Conservation (phyloP, 495 filamentous ascomycete genomes). For the Neurospora sublineolata region DNA sequence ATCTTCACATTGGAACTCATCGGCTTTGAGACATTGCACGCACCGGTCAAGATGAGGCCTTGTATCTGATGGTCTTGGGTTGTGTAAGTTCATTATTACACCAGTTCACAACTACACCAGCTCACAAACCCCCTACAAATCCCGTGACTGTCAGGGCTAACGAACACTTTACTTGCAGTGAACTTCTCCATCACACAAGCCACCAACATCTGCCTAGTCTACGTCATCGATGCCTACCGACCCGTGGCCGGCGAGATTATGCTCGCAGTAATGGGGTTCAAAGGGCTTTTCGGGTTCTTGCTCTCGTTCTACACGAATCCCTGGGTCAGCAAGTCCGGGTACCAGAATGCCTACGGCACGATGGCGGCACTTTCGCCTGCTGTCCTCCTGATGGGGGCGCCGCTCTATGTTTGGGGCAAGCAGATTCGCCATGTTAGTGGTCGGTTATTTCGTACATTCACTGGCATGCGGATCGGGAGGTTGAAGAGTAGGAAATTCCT, state of each 20-base stretch:
- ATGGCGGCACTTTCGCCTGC: conserved; percentile 41
- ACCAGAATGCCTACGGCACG: conserved; percentile 37
- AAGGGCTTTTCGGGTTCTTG: conserved; percentile 46
- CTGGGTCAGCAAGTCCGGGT: conserved; percentile 42
- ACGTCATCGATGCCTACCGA: conserved; percentile 44
- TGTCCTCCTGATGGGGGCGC: conserved; percentile 29
- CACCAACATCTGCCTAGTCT: conserved; percentile 42
- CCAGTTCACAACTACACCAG: no score
- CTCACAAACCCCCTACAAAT: neutral
- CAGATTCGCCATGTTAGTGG: conserved; percentile 35
- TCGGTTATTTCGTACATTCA: conserved; percentile 32
- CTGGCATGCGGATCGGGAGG: conserved; percentile 38
- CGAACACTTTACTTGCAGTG: conserved; percentile 11
- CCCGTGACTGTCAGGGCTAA: neutral
- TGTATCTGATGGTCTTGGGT: conserved; percentile 21
- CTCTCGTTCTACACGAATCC: conserved; percentile 49
- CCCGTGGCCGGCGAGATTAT: conserved; percentile 43
- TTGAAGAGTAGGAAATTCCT: conserved; percentile 28
- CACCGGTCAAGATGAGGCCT: neutral
- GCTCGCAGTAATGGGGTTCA: conserved; percentile 41
- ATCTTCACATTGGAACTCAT: neutral
- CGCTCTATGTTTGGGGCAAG: conserved; percentile 41
- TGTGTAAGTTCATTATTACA: conserved; percentile 18
- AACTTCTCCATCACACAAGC: conserved; percentile 42
- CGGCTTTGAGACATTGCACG: neutral